These are phyloP conservation scores for Aspergillus diversus DNA, from an alignment of 495 filamentous ascomycete genomes.

Conservation along the genomic window DNA sequence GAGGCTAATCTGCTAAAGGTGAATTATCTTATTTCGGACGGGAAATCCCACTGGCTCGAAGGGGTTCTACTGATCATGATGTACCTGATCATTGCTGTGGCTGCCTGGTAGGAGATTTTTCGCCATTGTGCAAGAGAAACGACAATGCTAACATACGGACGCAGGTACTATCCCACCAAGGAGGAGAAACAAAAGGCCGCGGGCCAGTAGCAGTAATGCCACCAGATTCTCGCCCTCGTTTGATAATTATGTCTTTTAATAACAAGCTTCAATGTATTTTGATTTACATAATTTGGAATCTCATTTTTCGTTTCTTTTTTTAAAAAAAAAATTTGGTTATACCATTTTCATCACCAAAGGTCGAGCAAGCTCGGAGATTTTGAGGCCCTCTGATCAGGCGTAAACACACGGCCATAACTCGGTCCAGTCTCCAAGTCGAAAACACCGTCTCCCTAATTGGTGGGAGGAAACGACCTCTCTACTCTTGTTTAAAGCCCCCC, in stretches of 20 bases:
- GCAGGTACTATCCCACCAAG: constrained; percentile 30
- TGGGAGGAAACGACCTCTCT: too few relatives aligned
- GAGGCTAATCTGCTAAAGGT: constrained; percentile 42
- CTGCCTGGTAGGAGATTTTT: constrained; percentile 49
- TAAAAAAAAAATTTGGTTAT: too few relatives aligned
- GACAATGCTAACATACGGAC: not conserved
- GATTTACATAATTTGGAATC: not conserved
- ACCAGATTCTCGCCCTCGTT: not conserved
- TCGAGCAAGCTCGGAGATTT: too few relatives aligned
- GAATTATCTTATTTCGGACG: constrained; percentile 76
- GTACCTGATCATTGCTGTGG: constrained; percentile 72
- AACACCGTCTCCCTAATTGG: too few relatives aligned
- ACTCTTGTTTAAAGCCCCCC: not conserved
- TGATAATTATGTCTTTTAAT: not conserved
- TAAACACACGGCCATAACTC: too few relatives aligned
- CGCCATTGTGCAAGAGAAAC: not conserved
- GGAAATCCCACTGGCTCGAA: constrained; percentile 69
- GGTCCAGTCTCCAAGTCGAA: too few relatives aligned
- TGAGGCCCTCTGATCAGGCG: too few relatives aligned
- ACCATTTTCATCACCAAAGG: too few relatives aligned
- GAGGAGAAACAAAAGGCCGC: not conserved
- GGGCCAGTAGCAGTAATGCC: not conserved
- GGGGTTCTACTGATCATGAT: constrained; percentile 73
- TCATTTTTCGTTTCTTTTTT: not conserved
- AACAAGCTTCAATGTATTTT: not conserved